Evolutionary conservation across 768 basidiomycete genomes (phyloP), one percentile per base, ranked within the genome.

Genomic region (Paxillus rubicundulus): DNA sequence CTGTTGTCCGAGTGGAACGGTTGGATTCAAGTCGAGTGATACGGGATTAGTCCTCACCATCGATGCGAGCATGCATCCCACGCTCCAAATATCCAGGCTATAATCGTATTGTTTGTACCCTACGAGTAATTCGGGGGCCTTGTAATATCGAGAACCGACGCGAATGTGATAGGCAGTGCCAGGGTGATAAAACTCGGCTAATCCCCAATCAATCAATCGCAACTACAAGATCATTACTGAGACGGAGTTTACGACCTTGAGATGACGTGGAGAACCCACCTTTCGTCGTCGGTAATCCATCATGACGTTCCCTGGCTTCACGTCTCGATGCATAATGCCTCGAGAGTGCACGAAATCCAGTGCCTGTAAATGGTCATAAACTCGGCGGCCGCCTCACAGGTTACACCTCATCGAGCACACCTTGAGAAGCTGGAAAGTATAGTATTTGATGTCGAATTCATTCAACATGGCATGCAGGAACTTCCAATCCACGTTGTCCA

Each of bases 101-200:
- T 86, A 86, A 67, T 87, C 85, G 62, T 87, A 87, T 52, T 77
- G 76, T 59, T 85, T 85, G 73, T 82, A 86, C 56, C 85, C 83
- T 53, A 87, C 84, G 41, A 87, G 72, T 37, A 87, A 66, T 62
- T 88, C 86, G 5, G 86, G 86, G 7, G 83, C 84, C 65, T 88
- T 87, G 76, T 84, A 88, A 67, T 86, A 86, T 59, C 85, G 75
- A 47, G 78, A 81, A 17, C 85, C 85, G 18, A 87, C 86, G 28
- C 86, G 78, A 52, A 87, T 84, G 62, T 87, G 86, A 69, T 86
- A 86, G 33, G 85, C 79, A 42, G 80, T 82, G 43, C 77, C 77
- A 2, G 85, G 81, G 59, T 86, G 84, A 64, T 87, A 88, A 67
- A 88, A 88, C 63, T 88, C 86, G 33, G 85, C 86, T 49, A 88